Base-by-base conservation (phyloP, 257 asterid species). In the Solanum tarapatanum region DNA sequence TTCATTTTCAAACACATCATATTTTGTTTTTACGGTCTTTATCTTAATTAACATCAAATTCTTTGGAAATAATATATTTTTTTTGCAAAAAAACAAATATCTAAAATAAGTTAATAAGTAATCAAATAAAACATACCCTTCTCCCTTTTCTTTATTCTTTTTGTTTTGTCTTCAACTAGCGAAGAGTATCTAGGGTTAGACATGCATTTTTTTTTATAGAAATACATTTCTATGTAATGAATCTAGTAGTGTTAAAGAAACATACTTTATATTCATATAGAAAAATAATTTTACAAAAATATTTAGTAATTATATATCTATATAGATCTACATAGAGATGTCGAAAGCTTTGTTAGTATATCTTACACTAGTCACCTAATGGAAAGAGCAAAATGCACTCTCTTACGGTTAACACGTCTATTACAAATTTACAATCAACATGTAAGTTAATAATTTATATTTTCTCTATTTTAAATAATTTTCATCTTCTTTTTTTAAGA, bases 401-500 rank as follows among this genome's bases (percentile, higher is more conserved):
- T 55, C 23, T 55, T 19, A 55, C 4, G 1, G n/a, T 55, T 55
- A 0, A 19, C n/a, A 17, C 4, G n/a, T 55, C 10, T 55, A 17
- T 0, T 51, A 51, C n/a, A n/a, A n/a, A n/a, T n/a, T n/a, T n/a
- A n/a, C 8, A 51, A 51, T 51, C 64, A 6, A 2, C 64, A 2
- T 55, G 4, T 17, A 55, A 55, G 64, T 2, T 55, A 55, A 55
- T 55, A 55, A 17, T 55, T 55, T 55, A 17, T 55, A 17, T 19
- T 6, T 19, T 17, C n/a, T 17, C n/a, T 7, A 19, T 55, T 55
- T 16, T 17, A 55, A 55, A 55, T 16, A 0, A 7, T 48, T 48
- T 48, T 48, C 3, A 5, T 51, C 0, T 51, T 51, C 0, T 0
- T 0, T 55, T 17, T 19, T 55, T 19, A 55, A 7, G 28, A 23